Evolutionary conservation across 2,329 filamentous ascomycete genomes (phyloP).

Genomic region (Fusarium beomiforme): DNA sequence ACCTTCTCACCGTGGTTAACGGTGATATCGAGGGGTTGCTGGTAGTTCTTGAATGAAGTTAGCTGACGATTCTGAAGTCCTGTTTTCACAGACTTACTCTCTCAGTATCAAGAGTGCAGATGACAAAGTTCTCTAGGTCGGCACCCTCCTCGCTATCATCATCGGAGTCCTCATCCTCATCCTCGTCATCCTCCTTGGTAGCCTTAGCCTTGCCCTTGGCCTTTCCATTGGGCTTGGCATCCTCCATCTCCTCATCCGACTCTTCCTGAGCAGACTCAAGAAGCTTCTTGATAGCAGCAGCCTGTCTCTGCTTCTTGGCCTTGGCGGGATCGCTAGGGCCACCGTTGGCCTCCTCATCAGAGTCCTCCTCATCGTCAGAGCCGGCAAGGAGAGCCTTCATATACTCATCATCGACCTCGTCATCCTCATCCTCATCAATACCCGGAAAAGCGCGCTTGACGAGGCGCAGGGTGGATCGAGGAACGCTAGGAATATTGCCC

Average conservation of each 20-base stretch:
- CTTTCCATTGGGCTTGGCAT: slow-evolving; percentile 70
- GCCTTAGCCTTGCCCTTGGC: slow-evolving; percentile 78
- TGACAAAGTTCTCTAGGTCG: slow-evolving; percentile 86
- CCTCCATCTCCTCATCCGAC: slow-evolving; percentile 78
- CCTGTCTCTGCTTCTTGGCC: slow-evolving; percentile 85
- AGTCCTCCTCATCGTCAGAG: slow-evolving; percentile 61
- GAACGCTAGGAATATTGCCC: slow-evolving; percentile 67
- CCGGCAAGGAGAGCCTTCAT: slow-evolving; percentile 64
- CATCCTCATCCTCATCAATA: slow-evolving; percentile 67
- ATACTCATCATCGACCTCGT: slow-evolving; percentile 75
- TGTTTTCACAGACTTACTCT: slow-evolving; percentile 68
- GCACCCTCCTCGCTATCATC: slow-evolving; percentile 70
- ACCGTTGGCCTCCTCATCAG: slow-evolving; percentile 76
- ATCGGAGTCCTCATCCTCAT: slow-evolving; percentile 69
- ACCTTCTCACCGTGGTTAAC: slow-evolving; percentile 88
- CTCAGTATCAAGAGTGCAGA: slow-evolving; percentile 95
- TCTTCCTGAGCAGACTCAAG: slow-evolving; percentile 72
- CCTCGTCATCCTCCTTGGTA: slow-evolving; percentile 66
- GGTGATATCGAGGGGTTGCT: slow-evolving; percentile 94
- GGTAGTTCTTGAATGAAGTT: slow-evolving; percentile 75
- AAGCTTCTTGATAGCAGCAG: slow-evolving; percentile 80
- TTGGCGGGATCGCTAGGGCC: slow-evolving; percentile 92
- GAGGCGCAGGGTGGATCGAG: slow-evolving; percentile 90
- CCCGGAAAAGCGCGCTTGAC: slow-evolving; percentile 75
- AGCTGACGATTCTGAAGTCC: slow-evolving; percentile 24